Base-by-base conservation (phyloP, 2,329 filamentous ascomycete species). In the Neonectria faginata region DNA sequence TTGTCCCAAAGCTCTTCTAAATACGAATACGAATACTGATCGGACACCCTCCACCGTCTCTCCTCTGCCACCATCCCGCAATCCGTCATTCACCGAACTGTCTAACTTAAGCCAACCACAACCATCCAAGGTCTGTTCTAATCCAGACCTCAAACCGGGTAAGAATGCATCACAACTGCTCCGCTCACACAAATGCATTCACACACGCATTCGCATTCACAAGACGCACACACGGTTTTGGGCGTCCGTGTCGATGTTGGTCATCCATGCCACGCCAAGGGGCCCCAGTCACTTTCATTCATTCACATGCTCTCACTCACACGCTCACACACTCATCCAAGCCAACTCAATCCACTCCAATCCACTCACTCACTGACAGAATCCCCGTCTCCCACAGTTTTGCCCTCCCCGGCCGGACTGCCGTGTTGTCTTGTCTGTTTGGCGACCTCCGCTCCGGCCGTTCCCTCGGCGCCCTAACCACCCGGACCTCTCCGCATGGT, bases 401-500 rank as follows among this genome's bases (percentile, higher is more conserved):
- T 20, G 22, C 54, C 12, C 45, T 55, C 25, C 50, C 39, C n/a
- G 41, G n/a, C 48, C 41, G 31, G 52, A 20, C 59, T 56, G 53
- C 25, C 29, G 36, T 57, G 36, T 47, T 52, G 44, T n/a, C 22
- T 52, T 18, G 14, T 29, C 18, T 41, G 27, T 18, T 18, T 39
- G 50, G 29, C 16, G 25, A 53, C 52, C 55, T 39, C 39, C 54
- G 51, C 41, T 48, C 60, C 31, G 54, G 60, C 25, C 54, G 39
- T 41, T 47, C 42, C 45, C 33, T 57, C 70, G 65, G 66, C 47
- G 62, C 31, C 60, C 65, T 31, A 47, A 59, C 22, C 51, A 48
- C 61, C 60, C 68, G 63, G 62, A 56, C 36, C 57, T 68, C 56
- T 45, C 61, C 64, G 62, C 64, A 65, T 73, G 69, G 73, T 70